phyloP scores from a whole-genome alignment of 257 asterid genomes.

The Cordia subcordata region DNA sequence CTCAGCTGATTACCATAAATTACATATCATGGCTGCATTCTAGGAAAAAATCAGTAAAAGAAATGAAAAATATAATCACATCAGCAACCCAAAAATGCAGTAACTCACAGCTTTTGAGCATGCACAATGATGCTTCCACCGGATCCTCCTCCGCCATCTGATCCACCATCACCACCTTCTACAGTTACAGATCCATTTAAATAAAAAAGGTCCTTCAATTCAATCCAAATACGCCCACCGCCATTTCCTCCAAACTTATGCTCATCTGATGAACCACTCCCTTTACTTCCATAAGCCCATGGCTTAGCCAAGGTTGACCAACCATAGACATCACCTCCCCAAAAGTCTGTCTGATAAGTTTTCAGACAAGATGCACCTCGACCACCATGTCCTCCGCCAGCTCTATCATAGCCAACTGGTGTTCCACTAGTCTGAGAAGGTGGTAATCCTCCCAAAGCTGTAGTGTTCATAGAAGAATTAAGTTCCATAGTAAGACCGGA shows the following conservation, averaged over 20 bases:
- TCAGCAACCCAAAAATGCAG: slow-evolving; percentile 24
- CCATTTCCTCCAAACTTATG: slow-evolving; percentile 85
- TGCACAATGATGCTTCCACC: slow-evolving; percentile 77
- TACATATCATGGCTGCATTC: background rate
- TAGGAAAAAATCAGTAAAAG: background rate
- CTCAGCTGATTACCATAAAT: background rate
- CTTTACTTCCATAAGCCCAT: slow-evolving; percentile 88
- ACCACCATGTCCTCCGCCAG: slow-evolving; percentile 99
- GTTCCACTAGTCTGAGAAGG: slow-evolving; percentile 97
- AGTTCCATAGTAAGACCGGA: slow-evolving; percentile 55
- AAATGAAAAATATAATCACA: background rate
- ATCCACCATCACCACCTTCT: slow-evolving; percentile 92
- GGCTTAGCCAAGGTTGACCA: slow-evolving; percentile 78
- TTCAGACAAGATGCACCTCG: slow-evolving; percentile 95
- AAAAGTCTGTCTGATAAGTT: slow-evolving; percentile 52
- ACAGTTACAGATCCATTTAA: slow-evolving; percentile 82
- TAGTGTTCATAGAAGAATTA: slow-evolving; percentile 64
- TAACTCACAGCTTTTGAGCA: slow-evolving; percentile 84
- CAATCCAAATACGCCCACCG: slow-evolving; percentile 77
- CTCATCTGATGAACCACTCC: slow-evolving; percentile 66
- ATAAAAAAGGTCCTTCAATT: slow-evolving; percentile 49
- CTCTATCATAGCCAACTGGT: slow-evolving; percentile 82
- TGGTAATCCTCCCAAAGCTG: slow-evolving; percentile 78
- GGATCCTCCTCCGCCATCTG: slow-evolving; percentile 91
- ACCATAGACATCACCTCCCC: slow-evolving; percentile 98